Evolutionary conservation across 2,329 filamentous ascomycete genomes (phyloP).

Genomic region (Microsporum ferrugineum): DNA sequence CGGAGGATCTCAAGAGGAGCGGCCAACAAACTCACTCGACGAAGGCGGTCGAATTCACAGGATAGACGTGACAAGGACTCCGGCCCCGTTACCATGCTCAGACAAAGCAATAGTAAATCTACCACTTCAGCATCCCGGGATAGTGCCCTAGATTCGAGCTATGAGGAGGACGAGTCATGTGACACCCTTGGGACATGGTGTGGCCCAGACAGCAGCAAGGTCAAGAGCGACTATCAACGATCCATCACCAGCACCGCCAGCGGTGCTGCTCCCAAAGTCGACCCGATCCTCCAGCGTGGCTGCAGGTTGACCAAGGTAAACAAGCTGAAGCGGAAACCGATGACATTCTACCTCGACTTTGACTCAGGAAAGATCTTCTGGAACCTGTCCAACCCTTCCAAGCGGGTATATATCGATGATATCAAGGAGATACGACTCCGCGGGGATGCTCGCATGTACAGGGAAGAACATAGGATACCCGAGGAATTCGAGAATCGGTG

Average conservation of each 20-base stretch:
- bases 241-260: slow-evolving; percentile 26
- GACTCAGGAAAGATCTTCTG: slow-evolving; percentile 79
- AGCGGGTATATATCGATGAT: slow-evolving; percentile 87
- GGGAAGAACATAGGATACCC: slow-evolving; percentile 65
- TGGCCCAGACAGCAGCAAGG: slow-evolving; percentile 30
- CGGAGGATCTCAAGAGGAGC: slow-evolving; percentile 75
- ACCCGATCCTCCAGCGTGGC: slow-evolving; percentile 64
- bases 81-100: slow-evolving; percentile 75
- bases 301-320: slow-evolving; percentile 72
- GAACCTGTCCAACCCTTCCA: slow-evolving; percentile 66
- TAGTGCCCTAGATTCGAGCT: slow-evolving; percentile 33
- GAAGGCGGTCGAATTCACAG: slow-evolving; percentile 66
- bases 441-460: slow-evolving; percentile 75
- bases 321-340: slow-evolving; percentile 63
- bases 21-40: slow-evolving; percentile 54
- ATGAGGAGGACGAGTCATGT: slow-evolving; percentile 38
- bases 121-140: slow-evolving; percentile 43
- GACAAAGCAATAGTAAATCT: slow-evolving; percentile 80
- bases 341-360: slow-evolving; percentile 67
- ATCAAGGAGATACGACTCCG: slow-evolving; percentile 82
- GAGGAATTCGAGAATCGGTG: slow-evolving; percentile 59
- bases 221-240: slow-evolving; percentile 28
- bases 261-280: slow-evolving; percentile 56
- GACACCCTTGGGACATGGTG: slow-evolving; percentile 34
- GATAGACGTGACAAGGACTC: slow-evolving; percentile 76